Conservation (phyloP, 257 asterid species). For the Jacaranda copaia region DNA sequence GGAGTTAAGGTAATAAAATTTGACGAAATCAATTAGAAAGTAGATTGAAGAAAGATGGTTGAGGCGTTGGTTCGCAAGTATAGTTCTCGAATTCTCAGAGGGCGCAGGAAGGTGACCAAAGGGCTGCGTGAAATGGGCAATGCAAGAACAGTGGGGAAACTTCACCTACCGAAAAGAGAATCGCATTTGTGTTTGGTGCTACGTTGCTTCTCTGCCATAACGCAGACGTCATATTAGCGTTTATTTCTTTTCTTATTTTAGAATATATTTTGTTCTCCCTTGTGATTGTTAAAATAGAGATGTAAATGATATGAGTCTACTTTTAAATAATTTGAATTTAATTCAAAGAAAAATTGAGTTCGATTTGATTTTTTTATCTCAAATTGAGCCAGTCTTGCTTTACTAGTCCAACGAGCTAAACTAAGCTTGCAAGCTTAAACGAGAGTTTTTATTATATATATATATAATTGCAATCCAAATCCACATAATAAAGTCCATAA, state of each 20-base stretch:
- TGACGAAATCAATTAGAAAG: constrained; percentile 18
- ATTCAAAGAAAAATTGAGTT: no score
- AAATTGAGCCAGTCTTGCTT: no score
- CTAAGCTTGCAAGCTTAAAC: no score
- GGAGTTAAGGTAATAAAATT: constrained; percentile 11
- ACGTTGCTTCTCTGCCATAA: neutral
- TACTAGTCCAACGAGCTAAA: no score
- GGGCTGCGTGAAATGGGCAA: constrained; percentile 9
- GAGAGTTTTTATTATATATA: no score
- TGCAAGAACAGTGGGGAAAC: constrained; percentile 19
- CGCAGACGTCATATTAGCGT: neutral
- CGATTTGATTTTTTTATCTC: no score
- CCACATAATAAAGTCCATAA: no score
- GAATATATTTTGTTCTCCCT: neutral
- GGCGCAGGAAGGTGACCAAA: constrained; percentile 27
- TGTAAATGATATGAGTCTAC: no score
- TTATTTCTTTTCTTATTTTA: neutral
- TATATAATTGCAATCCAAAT: no score
- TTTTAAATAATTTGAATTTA: no score
- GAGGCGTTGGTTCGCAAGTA: neutral
- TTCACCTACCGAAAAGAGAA: constrained; percentile 45
- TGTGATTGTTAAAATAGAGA: no score
- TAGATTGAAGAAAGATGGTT: neutral
- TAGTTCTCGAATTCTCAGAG: constrained; percentile 39
- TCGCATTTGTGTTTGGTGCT: neutral